Conservation (phyloP, 768 basidiomycete genomes). For the Chalciporus sphaerocephalus region DNA sequence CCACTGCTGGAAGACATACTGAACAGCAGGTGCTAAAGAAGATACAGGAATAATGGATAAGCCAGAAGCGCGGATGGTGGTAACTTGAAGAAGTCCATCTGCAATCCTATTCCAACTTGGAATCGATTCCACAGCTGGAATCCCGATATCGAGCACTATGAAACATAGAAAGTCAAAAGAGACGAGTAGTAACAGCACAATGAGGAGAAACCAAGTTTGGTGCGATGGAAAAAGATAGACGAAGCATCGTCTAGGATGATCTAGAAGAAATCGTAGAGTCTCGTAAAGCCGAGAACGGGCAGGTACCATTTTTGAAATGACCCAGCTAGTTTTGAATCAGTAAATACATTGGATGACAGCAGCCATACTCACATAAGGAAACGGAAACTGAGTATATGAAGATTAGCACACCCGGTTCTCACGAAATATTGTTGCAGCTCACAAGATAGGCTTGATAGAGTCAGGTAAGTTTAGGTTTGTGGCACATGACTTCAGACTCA, state of each 20-base stretch:
- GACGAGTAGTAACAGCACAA: constrained; percentile 64
- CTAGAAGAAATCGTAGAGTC: constrained; percentile 86
- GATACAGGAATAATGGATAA: constrained; percentile 74
- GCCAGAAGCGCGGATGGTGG: constrained; percentile 82
- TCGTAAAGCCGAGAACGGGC: constrained; percentile 59
- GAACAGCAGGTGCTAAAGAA: constrained; percentile 81
- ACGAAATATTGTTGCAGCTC: constrained; percentile 31
- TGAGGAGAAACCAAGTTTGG: constrained; percentile 88
- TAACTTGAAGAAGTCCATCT: constrained; percentile 74
- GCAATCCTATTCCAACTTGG: constrained; percentile 67
- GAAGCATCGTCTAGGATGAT: constrained; percentile 91
- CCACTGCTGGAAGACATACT: constrained; percentile 44
- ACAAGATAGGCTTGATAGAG: constrained; percentile 76
- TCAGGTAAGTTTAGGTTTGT: too few relatives aligned
- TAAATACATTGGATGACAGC: neutral
- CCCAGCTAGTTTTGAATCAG: constrained; percentile 55
- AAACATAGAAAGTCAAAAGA: constrained; percentile 87
- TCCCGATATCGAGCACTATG: constrained; percentile 83
- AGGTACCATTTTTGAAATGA: constrained; percentile 57
- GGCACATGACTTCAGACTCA: too few relatives aligned
- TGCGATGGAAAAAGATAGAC: constrained; percentile 89
- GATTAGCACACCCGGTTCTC: neutral
- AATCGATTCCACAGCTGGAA: constrained; percentile 59
- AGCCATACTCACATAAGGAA: constrained; percentile 65
- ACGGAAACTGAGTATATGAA: constrained; percentile 52